Conservation (phyloP, 2,329 filamentous ascomycete genomes). For the Ceratocystis destructans region DNA sequence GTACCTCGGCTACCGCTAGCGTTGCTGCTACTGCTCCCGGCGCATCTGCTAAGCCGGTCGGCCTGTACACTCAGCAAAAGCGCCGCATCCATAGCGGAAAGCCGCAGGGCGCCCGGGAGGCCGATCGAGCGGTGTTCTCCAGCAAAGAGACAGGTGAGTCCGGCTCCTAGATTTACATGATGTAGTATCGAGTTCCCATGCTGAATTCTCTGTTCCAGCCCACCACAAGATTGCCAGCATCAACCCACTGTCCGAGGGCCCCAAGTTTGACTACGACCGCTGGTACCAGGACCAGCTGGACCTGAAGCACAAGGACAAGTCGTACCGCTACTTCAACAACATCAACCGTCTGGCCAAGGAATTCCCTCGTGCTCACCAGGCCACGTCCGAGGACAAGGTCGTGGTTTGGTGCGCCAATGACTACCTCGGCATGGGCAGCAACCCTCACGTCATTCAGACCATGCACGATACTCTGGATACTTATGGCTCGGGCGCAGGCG, state of each 20-base stretch:
- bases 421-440: conserved; percentile 95
- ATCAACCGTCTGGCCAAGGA: conserved; percentile 97
- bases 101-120: conserved; percentile 15
- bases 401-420: conserved; percentile 99
- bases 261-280: conserved; percentile 75
- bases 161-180: neutral
- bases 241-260: conserved; percentile 24
- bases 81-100: conserved; percentile 11
- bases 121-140: conserved; percentile 18
- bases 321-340: conserved; percentile 99
- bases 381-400: conserved; percentile 66
- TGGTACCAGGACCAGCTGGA: conserved; percentile 85
- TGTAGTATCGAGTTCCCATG: neutral
- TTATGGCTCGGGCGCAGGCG: conserved; percentile 89
- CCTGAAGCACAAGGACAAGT: conserved; percentile 99
- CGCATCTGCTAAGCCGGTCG: conserved; percentile 27
- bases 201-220: conserved; percentile 3
- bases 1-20: conserved; percentile 30
- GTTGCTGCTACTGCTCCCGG: conserved; percentile 30
- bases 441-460: conserved; percentile 66
- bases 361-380: conserved; percentile 89
- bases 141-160: conserved; percentile 18
- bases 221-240: conserved; percentile 19
- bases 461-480: conserved; percentile 94
- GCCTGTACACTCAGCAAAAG: conserved; percentile 10